Conservation (phyloP, 345 rosid genomes). For the Aurinia saxatilis region DNA sequence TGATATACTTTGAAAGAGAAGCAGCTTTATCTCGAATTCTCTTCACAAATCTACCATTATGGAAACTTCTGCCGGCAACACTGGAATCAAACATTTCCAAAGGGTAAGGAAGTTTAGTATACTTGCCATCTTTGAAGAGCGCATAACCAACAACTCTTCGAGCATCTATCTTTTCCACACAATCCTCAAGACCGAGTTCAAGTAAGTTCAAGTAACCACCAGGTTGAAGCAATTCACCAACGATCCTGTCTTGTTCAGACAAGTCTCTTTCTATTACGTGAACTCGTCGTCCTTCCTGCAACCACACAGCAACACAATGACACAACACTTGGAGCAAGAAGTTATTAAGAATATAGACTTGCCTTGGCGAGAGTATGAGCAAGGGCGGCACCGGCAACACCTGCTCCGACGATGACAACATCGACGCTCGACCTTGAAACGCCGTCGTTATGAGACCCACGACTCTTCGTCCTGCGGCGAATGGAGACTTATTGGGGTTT, state of each 20-base stretch:
- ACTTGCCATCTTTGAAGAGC: conserved; percentile 29
- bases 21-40: conserved; percentile 28
- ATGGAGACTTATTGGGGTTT: no score
- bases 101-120: conserved; percentile 19
- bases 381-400: conserved; percentile 57
- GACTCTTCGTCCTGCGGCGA: conserved; percentile 11
- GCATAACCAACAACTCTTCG: conserved; percentile 26
- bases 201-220: conserved; percentile 53
- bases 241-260: conserved; percentile 46
- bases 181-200: conserved; percentile 50
- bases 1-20: conserved; percentile 29
- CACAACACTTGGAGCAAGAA: no score
- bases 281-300: conserved; percentile 54
- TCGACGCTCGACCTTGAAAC: neutral
- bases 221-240: conserved; percentile 58
- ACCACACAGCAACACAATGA: no score
- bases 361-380: conserved; percentile 53
- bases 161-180: conserved; percentile 33
- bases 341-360: no score
- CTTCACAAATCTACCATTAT: conserved; percentile 31
- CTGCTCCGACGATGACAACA: conserved; percentile 36
- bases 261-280: conserved; percentile 56
- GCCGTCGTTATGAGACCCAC: neutral
- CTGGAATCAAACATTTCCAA: conserved; percentile 17
- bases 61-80: conserved; percentile 30